Base-by-base conservation (phyloP, 106 monocot genomes). In the Xerophyta viscosa region DNA sequence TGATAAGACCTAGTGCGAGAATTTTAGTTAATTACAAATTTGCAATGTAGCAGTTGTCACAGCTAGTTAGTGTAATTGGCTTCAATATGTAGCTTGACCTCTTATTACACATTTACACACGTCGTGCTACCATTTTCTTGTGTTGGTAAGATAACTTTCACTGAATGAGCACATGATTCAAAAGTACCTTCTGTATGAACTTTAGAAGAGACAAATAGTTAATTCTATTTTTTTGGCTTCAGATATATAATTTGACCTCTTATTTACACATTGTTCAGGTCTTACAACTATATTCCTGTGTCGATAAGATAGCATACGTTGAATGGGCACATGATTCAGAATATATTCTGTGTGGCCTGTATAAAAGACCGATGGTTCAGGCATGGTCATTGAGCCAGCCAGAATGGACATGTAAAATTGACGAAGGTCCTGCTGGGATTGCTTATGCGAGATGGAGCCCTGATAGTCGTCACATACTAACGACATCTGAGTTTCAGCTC, bases 361-460 rank as follows among this genome's bases (percentile, higher is more conserved):
- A 89, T 59, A 89, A 86, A 71, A 62, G 96, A 29, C 86, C 96
- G 30, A 79, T 98, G 76, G 76, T 98, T 10, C 96, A 98, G n/a
- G 96, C 79, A 36, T 98, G 96, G 96, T 98, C 96, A 20, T 46
- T 98, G 41, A 66, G 71, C 56, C 80, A 84, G 36, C 84, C 84
- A 30, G 94, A 94, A 55, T 94, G 88, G 88, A 88, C 88, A 20
- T 88, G 94, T 68, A 88, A 81, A 63, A 88, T 88, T 42, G 88
- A 94, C 65, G 94, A 94, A 52, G 94, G 88, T 22, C 69, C 74
- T 54, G 94, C 88, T 19, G 94, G 88, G 57, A 88, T 94, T 63
- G 65, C 94, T 50, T 78, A 75, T 73, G 94, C 94, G 29, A 78
- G 89, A 47, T 98, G 96, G 96, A 98, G 96, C 61, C 96, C 96